Conservation (phyloP, 495 filamentous ascomycete species). For the Amorphotheca resinae region DNA sequence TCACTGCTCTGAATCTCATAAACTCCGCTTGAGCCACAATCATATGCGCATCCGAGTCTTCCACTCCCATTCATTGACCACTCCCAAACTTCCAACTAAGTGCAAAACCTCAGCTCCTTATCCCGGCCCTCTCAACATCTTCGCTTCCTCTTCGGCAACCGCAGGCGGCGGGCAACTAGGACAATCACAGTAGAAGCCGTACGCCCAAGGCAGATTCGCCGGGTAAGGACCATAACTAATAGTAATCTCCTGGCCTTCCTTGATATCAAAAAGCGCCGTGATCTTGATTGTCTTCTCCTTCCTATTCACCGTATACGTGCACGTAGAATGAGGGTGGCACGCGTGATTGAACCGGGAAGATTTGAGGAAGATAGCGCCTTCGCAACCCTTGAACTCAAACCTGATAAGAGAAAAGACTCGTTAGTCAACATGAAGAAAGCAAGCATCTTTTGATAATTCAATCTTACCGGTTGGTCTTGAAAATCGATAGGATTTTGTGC, state of each 20-base stretch:
- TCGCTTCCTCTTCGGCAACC: neutral
- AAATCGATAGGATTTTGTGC: constrained; percentile 7
- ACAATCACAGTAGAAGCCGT: constrained; percentile 20
- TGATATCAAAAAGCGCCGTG: constrained; percentile 1
- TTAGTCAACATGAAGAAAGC: too few relatives aligned
- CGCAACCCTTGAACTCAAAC: constrained; percentile 5
- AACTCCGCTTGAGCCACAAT: too few relatives aligned
- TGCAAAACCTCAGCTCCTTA: too few relatives aligned
- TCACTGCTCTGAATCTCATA: too few relatives aligned
- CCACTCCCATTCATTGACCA: too few relatives aligned
- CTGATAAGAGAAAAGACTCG: constrained; percentile 6
- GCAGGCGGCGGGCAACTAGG: constrained; percentile 3
- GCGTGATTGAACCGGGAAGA: constrained; percentile 20
- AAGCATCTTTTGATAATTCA: too few relatives aligned
- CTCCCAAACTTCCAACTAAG: too few relatives aligned
- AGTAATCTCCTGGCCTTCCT: constrained; percentile 13
- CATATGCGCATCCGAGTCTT: too few relatives aligned
- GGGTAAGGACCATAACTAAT: constrained; percentile 13
- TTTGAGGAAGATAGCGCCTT: constrained; percentile 15
- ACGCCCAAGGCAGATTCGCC: constrained; percentile 3
- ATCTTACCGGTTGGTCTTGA: constrained; percentile 17
- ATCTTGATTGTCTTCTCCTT: constrained; percentile 1
- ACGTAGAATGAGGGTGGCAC: constrained; percentile 9
- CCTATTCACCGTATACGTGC: constrained; percentile 5
- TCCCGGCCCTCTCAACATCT: neutral